These are phyloP conservation scores for Gaultheria prostrata DNA, from an alignment of 148 eudicot species.

Conservation along the genomic window DNA sequence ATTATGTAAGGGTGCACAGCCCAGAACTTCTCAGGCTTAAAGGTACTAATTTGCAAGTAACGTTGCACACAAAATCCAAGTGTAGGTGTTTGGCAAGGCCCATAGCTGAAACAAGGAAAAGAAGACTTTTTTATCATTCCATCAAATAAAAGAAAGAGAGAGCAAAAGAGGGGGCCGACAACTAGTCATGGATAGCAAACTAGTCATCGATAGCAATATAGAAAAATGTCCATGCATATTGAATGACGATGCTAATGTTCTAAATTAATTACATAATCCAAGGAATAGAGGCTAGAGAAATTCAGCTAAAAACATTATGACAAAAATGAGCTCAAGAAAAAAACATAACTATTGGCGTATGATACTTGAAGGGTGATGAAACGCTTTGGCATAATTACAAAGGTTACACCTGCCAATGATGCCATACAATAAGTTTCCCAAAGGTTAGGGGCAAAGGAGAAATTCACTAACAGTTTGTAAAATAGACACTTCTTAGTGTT, in stretches of 20 bases:
- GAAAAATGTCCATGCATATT: background rate
- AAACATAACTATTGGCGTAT: background rate
- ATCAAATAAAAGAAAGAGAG: slow-evolving; percentile 13
- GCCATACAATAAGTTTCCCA: too few species aligned
- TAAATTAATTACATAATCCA: background rate
- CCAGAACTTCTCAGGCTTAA: slow-evolving; percentile 92
- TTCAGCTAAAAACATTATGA: background rate
- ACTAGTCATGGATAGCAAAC: background rate
- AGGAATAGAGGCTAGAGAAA: background rate
- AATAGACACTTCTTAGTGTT: too few species aligned
- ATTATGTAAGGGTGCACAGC: slow-evolving; percentile 68
- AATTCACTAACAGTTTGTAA: too few species aligned
- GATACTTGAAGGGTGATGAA: background rate
- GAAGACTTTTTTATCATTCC: slow-evolving; percentile 11
- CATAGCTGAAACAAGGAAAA: slow-evolving; percentile 58
- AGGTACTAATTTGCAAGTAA: slow-evolving; percentile 74
- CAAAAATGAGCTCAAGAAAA: background rate
- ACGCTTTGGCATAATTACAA: background rate
- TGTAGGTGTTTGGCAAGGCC: slow-evolving; percentile 98
- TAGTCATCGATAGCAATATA: background rate
- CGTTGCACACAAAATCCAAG: slow-evolving; percentile 99
- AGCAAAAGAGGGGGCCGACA: background rate
- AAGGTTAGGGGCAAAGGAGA: too few species aligned
- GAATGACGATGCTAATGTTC: background rate
- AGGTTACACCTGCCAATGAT: background rate